These are phyloP conservation scores for Aspergillus udagawae DNA, from an alignment of 2,329 filamentous ascomycete genomes.

Conservation along the genomic window DNA sequence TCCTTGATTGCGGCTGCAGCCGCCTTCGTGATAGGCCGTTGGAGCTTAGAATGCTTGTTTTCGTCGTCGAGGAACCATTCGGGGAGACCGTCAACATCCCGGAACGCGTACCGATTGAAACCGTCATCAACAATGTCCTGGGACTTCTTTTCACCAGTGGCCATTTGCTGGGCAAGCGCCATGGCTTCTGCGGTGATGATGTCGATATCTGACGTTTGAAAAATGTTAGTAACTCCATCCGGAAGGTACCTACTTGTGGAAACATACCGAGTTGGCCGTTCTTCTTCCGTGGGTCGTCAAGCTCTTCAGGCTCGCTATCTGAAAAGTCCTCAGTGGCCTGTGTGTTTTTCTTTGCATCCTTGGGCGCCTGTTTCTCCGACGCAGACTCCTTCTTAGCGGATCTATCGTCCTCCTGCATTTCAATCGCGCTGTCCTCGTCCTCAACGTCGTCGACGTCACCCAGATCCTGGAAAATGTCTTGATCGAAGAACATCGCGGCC, in stretches of 20 bases:
- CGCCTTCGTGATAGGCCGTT: slow-evolving; percentile 87
- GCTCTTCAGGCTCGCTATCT: slow-evolving; percentile 33
- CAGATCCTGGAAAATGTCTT: slow-evolving; percentile 88
- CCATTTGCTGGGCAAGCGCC: slow-evolving; percentile 90
- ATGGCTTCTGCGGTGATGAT: slow-evolving; percentile 99
- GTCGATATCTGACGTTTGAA: slow-evolving; percentile 70
- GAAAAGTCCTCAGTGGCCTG: slow-evolving; percentile 29
- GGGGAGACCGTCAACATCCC: slow-evolving; percentile 84
- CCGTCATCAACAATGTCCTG: slow-evolving; percentile 81
- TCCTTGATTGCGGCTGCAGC: slow-evolving; percentile 90
- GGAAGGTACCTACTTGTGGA: slow-evolving; percentile 16
- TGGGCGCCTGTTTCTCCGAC: slow-evolving; percentile 20
- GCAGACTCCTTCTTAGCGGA: slow-evolving; percentile 16
- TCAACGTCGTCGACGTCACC: slow-evolving; percentile 61
- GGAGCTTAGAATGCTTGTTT: slow-evolving; percentile 70
- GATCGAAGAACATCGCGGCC: slow-evolving; percentile 85
- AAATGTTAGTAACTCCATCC: slow-evolving; percentile 16
- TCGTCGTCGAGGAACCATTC: slow-evolving; percentile 99
- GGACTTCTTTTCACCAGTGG: slow-evolving; percentile 75
- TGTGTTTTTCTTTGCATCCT: slow-evolving; percentile 20
- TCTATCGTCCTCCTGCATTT: slow-evolving; percentile 28
- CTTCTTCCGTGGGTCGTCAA: slow-evolving; percentile 37
- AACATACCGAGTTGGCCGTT: slow-evolving; percentile 43
- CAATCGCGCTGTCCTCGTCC: slow-evolving; percentile 40
- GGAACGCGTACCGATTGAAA: slow-evolving; percentile 90